Base-by-base conservation (phyloP, 495 filamentous ascomycete genomes). In the Penicillium goetzii region DNA sequence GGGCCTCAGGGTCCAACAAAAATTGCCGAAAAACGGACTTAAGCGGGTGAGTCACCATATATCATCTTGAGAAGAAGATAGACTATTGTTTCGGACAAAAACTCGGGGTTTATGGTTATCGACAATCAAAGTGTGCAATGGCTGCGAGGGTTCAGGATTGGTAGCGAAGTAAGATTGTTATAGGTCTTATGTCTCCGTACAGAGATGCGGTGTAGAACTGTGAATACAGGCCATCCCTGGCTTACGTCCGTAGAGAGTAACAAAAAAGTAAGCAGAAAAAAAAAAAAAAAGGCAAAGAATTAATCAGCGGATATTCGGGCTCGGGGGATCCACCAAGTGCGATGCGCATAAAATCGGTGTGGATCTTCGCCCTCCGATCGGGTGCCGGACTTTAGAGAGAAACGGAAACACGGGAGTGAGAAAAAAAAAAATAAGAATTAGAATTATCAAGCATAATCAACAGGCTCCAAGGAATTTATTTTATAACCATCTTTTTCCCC, bases 321-420 rank as follows among this genome's bases (percentile, higher is more conserved):
- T 60, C 58, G 58, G 58, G 6, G 47, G 33, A 53, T 60, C 58
- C 58, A 61, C 34, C 19, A 40, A 36, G 34, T 28, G 55, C 55
- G 55, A 57, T 55, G 54, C 23, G 50, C 50, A 61, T 34, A 61
- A 60, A 54, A 4, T 19, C 12, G 34, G 59, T 53, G 59, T 50
- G 58, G 58, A 61, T 41, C 59, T 41, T 61, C 49, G 49, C 58
- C 15, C 59, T 61, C 59, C 59, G 58, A 60, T 60, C 59, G 59
- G 59, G 28, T 23, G 12, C 50, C 50, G 59, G 59, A 61, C 50
- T 61, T 61, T 61, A 53, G 41, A 53, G 21, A 8, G 14, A 10
- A 43, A 61, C 59, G 59, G 59, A 19, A 43, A 54, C 50, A 41
- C 58, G 58, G 58, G 50, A 61, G 17, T 28, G 26, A 36, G 12